Base-by-base conservation (phyloP, 345 rosid genomes). In the Excoecaria cochinchinensis region DNA sequence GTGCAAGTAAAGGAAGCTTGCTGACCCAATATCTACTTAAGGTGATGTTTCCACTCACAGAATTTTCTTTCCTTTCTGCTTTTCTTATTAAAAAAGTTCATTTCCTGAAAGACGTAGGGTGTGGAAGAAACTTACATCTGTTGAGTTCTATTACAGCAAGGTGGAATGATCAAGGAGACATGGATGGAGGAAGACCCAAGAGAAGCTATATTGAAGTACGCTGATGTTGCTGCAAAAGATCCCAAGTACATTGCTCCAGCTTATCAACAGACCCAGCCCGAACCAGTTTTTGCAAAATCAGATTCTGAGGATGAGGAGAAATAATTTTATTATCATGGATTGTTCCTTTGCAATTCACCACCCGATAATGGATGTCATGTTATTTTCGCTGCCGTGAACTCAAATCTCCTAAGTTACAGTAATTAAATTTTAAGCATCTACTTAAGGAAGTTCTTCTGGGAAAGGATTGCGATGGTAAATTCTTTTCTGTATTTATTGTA, bases 101-200 rank as follows among this genome's bases (percentile, higher is more conserved):
- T 44, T 38, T 66, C 60, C 8, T 50, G 47, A 14, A 53, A 67
- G 10, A 1, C 58, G 63, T 38, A 64, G 71, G 50, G 6, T 46
- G 21, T 56, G 46, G 63, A 63, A 48, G 46, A 46, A 63, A 69
- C 71, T 79, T 74, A 74, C 38, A 39, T 40, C 4, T 72, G 52
- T 51, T 71, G 60, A 17, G 19, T 75, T 48, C 42, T 8, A 56
- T 87, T 86, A 84, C 92, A 95, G 98, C 97, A 95, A 95, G 98
- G 99, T 57, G 99, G 99, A 73, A 86, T 95, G 99, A 89, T 95
- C 77, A 95, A 95, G 85, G 99, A 93, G 86, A 95, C 98, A 48
- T 95, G 99, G 99, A 95, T 95, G 98, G 98, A 95, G 42, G 98
- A 93, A 87, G 99, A 95, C 86, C 98, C 98, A 57, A 89, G 99